Base-by-base conservation (phyloP, 345 rosid genomes). In the Aquilaria malaccensis region DNA sequence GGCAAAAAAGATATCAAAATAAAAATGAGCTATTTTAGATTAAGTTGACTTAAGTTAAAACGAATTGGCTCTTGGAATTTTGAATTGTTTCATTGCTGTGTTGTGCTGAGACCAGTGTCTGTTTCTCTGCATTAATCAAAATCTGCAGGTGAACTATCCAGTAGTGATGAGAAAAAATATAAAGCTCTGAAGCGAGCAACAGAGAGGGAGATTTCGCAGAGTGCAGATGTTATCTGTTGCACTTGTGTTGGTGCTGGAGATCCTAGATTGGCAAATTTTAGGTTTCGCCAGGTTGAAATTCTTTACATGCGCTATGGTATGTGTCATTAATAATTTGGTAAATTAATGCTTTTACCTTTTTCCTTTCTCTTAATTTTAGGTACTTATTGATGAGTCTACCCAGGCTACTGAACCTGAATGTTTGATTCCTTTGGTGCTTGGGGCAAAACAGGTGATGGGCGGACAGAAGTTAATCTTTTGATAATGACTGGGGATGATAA, bases 161-260 rank as follows among this genome's bases (percentile, higher is more conserved):
- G 97, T 70, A 83, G 97, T 79, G 99, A 95, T 74, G 99, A 95
- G 83, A 95, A 95, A 73, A 95, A 91, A 70, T 95, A 91, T 83
- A 91, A 95, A 81, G 89, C 94, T 30, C 73, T 95, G 65, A 95
- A 95, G 81, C 93, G 97, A 48, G 94, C 95, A 41, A 95, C 96
- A 31, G 99, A 95, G 76, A 82, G 97, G 54, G 99, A 95, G 77
- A 91, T 95, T 75, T 85, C 94, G 30, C 99, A 95, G 76, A 95
- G 99, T 71, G 99, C 99, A 68, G 99, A 95, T 79, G 99, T 95
- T 73, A 95, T 95, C 62, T 95, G 99, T 75, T 95, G 95, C 76
- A 95, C 99, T 7, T 95, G 97, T 74, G 97, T 86, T 66, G 99
- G 99, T 75, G 97, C 99, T 72, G 99, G 95, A 67, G 99, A 95